Evolutionary conservation across 768 basidiomycete genomes (phyloP).

Genomic region (Multifurca ochricompacta): DNA sequence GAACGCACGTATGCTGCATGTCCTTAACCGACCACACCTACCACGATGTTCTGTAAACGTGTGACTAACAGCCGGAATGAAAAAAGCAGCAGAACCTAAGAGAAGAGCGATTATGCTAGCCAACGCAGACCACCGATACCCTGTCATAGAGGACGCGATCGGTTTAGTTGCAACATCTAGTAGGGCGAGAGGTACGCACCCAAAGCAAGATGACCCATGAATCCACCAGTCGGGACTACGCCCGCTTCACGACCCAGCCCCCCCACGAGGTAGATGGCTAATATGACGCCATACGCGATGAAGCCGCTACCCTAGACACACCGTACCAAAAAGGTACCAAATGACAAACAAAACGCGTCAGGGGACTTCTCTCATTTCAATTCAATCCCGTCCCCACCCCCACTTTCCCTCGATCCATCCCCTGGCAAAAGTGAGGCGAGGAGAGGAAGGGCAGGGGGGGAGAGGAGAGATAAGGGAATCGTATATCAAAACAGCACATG

Average conservation of each 20-base stretch:
- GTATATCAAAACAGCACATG: not conserved
- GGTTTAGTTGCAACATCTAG: not conserved
- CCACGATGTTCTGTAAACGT: conserved; percentile 91
- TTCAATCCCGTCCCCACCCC: not conserved
- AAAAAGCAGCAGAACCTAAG: not conserved
- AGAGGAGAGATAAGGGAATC: not conserved
- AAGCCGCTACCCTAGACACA: conserved; percentile 65
- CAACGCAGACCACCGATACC: conserved; percentile 19
- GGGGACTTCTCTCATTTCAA: not conserved
- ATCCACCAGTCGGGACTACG: conserved; percentile 80
- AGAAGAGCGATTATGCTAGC: not conserved
- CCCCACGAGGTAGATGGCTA: conserved; percentile 71
- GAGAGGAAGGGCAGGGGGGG: too few species aligned
- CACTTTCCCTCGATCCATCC: too few species aligned
- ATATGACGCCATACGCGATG: conserved; percentile 76
- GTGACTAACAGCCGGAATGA: conserved; percentile 39
- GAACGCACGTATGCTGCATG: conserved; percentile 84
- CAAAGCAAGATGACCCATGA: conserved; percentile 57
- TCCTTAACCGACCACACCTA: conserved; percentile 81
- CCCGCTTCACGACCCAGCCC: conserved; percentile 71
- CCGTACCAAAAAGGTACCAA: not conserved
- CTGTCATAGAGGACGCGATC: conserved; percentile 2
- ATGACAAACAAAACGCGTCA: not conserved
- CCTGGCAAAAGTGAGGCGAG: too few species aligned
- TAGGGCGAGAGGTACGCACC: conserved; percentile 31